A percentile compares a stretch with the other conserved stretches of the same genome.
Evolutionary conservation across 2,329 filamentous ascomycete genomes (phyloP).

Genomic region (Fusarium transvaalense): DNA sequence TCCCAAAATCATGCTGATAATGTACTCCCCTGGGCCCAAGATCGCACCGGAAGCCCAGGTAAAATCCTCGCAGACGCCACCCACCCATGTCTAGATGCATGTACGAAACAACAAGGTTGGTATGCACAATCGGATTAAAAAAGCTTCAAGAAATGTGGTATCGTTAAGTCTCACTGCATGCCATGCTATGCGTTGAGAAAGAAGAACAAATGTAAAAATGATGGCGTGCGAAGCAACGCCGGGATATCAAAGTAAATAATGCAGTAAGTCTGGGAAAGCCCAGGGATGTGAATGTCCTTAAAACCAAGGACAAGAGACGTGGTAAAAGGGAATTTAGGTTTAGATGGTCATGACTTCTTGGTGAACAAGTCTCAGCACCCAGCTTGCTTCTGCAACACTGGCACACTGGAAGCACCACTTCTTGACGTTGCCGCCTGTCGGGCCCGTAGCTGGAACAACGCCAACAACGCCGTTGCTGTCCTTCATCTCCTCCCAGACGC

Average conservation of each 20-base stretch:
- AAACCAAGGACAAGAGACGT: slow-evolving; percentile 21
- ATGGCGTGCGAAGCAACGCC: slow-evolving; percentile 32
- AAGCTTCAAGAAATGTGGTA: slow-evolving; percentile 34
- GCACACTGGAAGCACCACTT: slow-evolving; percentile 75
- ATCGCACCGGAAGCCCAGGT: slow-evolving; percentile 7
- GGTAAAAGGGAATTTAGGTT: slow-evolving; percentile 6
- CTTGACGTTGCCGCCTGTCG: slow-evolving; percentile 66
- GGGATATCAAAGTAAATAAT: slow-evolving; percentile 46
- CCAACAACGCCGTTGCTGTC: slow-evolving; percentile 70
- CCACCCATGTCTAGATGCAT: slow-evolving; percentile 45
- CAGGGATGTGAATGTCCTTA: slow-evolving; percentile 14
- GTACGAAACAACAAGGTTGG: slow-evolving; percentile 33
- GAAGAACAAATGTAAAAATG: slow-evolving; percentile 17
- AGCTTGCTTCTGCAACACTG: slow-evolving; percentile 65
- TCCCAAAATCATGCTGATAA: slow-evolving; percentile 21
- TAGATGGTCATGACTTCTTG: slow-evolving; percentile 64
- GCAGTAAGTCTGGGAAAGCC: slow-evolving; percentile 9
- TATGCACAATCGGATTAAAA: slow-evolving; percentile 24
- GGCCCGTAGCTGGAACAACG: slow-evolving; percentile 64
- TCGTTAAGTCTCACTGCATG: slow-evolving; percentile 28
- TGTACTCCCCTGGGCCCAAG: slow-evolving; percentile 19
- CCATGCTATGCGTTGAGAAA: slow-evolving; percentile 16
- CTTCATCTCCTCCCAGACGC: slow-evolving; percentile 84
- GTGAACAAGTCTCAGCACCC: slow-evolving; percentile 68
- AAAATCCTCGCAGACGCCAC: slow-evolving; percentile 40